These are phyloP conservation scores for Melaleuca alternifolia DNA, from an alignment of 345 rosid genomes.

Conservation along the genomic window DNA sequence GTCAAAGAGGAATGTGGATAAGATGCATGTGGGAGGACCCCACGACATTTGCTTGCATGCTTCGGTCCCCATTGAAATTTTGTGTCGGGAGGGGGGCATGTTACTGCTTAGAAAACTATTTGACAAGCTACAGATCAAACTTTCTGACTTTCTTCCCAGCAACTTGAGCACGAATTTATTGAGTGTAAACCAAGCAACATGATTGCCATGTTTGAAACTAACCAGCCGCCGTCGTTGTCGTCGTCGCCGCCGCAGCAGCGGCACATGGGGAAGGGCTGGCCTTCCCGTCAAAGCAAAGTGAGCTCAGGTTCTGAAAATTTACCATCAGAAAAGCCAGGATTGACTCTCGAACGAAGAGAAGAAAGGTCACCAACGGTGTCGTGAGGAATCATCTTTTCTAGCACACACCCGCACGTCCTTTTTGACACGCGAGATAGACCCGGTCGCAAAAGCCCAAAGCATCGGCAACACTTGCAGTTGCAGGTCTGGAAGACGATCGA, in stretches of 20 bases:
- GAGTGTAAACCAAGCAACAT: neutral
- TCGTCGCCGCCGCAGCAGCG: neutral
- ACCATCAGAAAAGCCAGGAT: neutral
- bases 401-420: neutral
- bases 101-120: neutral
- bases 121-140: neutral
- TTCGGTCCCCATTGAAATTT: neutral
- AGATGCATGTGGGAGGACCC: neutral
- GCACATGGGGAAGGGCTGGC: neutral
- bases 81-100: neutral
- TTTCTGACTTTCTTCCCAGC: neutral
- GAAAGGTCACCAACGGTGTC: neutral
- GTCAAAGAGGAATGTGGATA: neutral
- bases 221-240: neutral
- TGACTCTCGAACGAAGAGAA: neutral
- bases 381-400: neutral
- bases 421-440: neutral
- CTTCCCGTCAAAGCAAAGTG: neutral
- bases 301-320: neutral
- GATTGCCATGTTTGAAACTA: neutral
- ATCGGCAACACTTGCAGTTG: neutral
- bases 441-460: neutral
- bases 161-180: neutral
- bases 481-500: neutral
- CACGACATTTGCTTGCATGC: neutral